Evolutionary conservation across 352 stramenopile genomes (phyloP), one percentile per base, ranked within the genome.

Genomic region (Globisporangium parvum): DNA sequence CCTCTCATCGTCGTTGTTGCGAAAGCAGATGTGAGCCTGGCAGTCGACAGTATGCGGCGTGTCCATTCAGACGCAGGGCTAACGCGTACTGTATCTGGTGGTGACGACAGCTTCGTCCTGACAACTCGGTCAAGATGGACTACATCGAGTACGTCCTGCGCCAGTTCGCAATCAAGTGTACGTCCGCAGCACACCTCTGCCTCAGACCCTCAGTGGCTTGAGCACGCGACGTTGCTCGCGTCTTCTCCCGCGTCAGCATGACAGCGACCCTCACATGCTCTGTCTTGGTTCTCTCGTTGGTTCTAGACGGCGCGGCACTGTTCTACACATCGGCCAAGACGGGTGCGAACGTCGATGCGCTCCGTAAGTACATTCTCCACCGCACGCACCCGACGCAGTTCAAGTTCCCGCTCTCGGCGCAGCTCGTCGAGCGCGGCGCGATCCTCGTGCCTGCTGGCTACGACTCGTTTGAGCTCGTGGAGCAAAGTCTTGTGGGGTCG

Each of bases 71-170:
- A 23, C 41, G 26, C 41, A n/a, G 18, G 2, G 6, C 44, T 31
- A n/a, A 15, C 24, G 6, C 17, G 12, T 40, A 26, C 53, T 5
- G 11, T 50, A 20, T 18, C 6, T 4, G 42, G 47, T 53, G 18
- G 6, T 28, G 28, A 31, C 31, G 59, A 6, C 59, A 88, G 80
- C 55, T 87, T 48, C 75, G 79, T 28, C 74, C 74, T 8, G 84
- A 93, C 50, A 90, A 88, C 65, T 91, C 84, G 6, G 62, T 90
- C 20, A 89, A 92, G 59, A 88, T 91, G 74, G 84, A 93, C 61
- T 93, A 86, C 62, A 79, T 92, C 41, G 79, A 93, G 66, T 92
- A 80, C 53, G 81, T 72, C 6, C 67, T 93, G 35, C 84, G 84
- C 40, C 79, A 90, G 46, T 86, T 88, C 53, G 80, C 79, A 11